Evolutionary conservation across 768 basidiomycete genomes (phyloP).

Genomic region (Suillus subaureus): DNA sequence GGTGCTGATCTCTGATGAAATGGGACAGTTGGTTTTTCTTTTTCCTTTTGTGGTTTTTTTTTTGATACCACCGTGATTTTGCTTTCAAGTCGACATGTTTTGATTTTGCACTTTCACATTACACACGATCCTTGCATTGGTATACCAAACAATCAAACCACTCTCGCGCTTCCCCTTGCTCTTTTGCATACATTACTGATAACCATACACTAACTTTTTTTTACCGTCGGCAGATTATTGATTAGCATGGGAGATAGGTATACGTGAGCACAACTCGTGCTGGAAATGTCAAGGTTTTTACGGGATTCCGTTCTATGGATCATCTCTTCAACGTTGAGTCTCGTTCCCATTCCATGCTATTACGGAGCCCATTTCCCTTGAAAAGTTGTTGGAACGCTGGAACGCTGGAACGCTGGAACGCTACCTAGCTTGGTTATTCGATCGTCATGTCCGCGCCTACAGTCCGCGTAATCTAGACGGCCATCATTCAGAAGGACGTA

Average conservation of each 20-base stretch:
- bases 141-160: conserved; percentile 2
- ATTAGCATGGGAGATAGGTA: not conserved
- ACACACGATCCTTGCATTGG: conserved; percentile 7
- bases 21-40: conserved; percentile 1
- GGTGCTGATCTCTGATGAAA: conserved; percentile 56
- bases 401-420: too few relatives aligned
- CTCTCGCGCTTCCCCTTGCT: not conserved
- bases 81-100: conserved; percentile 9
- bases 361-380: not conserved
- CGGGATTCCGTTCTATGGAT: not conserved
- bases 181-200: conserved; percentile 11
- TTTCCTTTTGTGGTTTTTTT: conserved; percentile 1
- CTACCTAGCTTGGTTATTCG: not conserved
- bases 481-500: not conserved
- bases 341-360: not conserved
- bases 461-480: not conserved
- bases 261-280: not conserved
- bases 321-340: not conserved
- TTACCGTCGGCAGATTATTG: conserved; percentile 1
- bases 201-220: conserved; percentile 7
- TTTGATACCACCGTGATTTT: not conserved
- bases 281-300: not conserved
- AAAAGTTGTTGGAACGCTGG: not conserved
- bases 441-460: not conserved
- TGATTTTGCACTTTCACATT: conserved; percentile 5